These are phyloP conservation scores for Hericium rajendrae DNA, from an alignment of 768 basidiomycete genomes.

Conservation along the genomic window DNA sequence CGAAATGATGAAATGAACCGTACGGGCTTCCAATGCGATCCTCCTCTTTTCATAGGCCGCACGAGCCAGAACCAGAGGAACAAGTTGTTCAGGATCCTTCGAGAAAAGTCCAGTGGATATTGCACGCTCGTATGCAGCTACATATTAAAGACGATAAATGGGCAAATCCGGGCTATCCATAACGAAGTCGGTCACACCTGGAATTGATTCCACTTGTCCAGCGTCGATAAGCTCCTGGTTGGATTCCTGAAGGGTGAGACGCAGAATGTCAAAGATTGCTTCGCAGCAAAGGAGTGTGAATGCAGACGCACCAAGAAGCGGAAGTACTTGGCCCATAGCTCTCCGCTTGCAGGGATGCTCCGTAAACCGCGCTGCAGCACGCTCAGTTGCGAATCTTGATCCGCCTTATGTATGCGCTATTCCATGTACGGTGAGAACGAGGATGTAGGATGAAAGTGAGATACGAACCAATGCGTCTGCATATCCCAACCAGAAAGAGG, in stretches of 20 bases:
- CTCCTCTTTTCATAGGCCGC: slow-evolving; percentile 9
- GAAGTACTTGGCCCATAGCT: slow-evolving; percentile 72
- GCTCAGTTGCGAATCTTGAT: slow-evolving; percentile 31
- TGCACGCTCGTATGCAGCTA: slow-evolving; percentile 11
- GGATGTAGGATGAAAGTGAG: neutral
- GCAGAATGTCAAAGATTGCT: no score
- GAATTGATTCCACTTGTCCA: slow-evolving; percentile 7
- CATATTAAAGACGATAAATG: neutral
- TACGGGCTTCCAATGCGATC: neutral
- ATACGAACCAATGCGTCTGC: slow-evolving; percentile 55
- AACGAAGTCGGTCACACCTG: neutral
- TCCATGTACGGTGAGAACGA: neutral
- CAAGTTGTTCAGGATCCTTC: slow-evolving; percentile 12
- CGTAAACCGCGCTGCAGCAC: slow-evolving; percentile 49
- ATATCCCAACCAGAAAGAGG: slow-evolving; percentile 67
- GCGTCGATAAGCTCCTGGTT: slow-evolving; percentile 6
- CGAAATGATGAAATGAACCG: neutral
- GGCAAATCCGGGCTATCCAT: neutral
- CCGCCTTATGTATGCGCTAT: slow-evolving; percentile 40
- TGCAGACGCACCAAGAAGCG: slow-evolving; percentile 46
- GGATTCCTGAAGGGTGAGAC: neutral
- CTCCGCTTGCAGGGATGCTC: slow-evolving; percentile 69
- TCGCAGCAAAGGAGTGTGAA: neutral
- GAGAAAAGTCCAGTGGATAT: slow-evolving; percentile 8
- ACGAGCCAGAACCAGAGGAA: slow-evolving; percentile 10